Evolutionary conservation across 1,139 yeast genomes (phyloP).

Genomic region (Yamadazyma dendronema): DNA sequence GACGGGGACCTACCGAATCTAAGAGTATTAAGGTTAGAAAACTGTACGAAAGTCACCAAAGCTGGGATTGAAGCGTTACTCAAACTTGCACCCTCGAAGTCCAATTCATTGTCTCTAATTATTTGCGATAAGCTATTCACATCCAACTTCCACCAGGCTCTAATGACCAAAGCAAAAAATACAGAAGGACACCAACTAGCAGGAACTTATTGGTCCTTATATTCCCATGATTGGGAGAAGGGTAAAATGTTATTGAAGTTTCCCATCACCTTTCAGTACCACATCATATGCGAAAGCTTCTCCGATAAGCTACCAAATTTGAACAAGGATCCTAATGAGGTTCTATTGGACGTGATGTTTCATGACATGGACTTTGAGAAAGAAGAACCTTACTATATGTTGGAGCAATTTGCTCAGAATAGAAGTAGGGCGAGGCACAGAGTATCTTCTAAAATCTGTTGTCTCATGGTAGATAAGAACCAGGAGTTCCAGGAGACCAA

Average conservation of each 20-base stretch:
- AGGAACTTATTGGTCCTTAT: conserved; percentile 24
- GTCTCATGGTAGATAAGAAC: conserved; percentile 10
- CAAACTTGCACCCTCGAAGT: conserved; percentile 11
- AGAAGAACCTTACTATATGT: conserved; percentile 7
- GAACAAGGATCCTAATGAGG: neutral
- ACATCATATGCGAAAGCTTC: conserved; percentile 15
- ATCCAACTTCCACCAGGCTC: conserved; percentile 7
- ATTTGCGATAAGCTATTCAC: conserved; percentile 12
- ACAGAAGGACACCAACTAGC: conserved; percentile 1
- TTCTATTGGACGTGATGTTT: conserved; percentile 23
- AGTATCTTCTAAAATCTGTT: conserved; percentile 1
- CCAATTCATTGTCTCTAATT: conserved; percentile 23
- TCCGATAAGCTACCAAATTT: conserved; percentile 3
- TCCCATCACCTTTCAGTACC: conserved; percentile 29
- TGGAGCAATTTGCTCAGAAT: conserved; percentile 7
- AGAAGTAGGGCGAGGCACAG: conserved; percentile 8
- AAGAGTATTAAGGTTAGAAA: conserved; percentile 22
- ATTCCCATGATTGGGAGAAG: conserved; percentile 13
- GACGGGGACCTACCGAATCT: conserved; percentile 25
- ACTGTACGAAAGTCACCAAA: conserved; percentile 25
- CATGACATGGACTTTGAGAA: conserved; percentile 9
- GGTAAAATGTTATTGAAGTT: conserved; percentile 16
- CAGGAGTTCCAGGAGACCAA: conserved; percentile 3
- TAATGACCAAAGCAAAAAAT: neutral
- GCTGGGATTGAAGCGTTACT: conserved; percentile 20